Base-by-base conservation (phyloP, 2,329 filamentous ascomycete species). In the Gaeumannomyces sp. region DNA sequence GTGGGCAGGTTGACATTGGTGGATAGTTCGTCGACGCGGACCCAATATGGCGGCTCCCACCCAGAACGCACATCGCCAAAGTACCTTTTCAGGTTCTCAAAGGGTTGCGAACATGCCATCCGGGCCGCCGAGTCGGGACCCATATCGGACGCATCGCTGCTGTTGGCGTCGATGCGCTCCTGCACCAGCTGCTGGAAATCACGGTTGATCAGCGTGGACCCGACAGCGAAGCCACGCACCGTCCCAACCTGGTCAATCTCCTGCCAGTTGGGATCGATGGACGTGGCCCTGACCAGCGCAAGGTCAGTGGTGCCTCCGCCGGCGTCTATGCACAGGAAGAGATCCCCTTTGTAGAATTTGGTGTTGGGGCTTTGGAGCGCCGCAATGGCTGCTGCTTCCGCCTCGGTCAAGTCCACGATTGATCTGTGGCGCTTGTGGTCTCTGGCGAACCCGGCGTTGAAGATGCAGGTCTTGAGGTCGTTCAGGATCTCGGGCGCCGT, bases 241-340 rank as follows among this genome's bases (percentile, higher is more conserved):
- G 74, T 71, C 3, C 70, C 73, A 29, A 75, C 67, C 62, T 75
- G 73, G 59, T 72, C 70, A 22, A 76, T 67, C 13, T 16, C 14
- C 1, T 16, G 13, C 10, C 35, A 19, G 13, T 38, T 14, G 14
- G 35, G 13, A 14, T 4, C 35, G 35, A 14, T 19, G 14, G 35
- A 19, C 35, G 14, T 14, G 35, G 13, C 35, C 14, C 14, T 16
- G 35, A 16, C 79, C 14, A 80, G 68, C 0, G 79, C 76, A 8
- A 80, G 72, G 65, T 81, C 79, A 0, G 79, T 81, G 0, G 79
- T 82, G 1, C 80, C 79, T 3, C 79, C 80, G 0, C 80, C 79
- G 0, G 79, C 79, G 29, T 81, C 79, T 8, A 81, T 75, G 0
- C 77, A 76, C 2, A 81, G 67, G 62, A 81, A 80, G 7, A 81